These are phyloP conservation scores for Cladosporium sp. DNA, from an alignment of 2,329 filamentous ascomycete species.

Conservation along the genomic window DNA sequence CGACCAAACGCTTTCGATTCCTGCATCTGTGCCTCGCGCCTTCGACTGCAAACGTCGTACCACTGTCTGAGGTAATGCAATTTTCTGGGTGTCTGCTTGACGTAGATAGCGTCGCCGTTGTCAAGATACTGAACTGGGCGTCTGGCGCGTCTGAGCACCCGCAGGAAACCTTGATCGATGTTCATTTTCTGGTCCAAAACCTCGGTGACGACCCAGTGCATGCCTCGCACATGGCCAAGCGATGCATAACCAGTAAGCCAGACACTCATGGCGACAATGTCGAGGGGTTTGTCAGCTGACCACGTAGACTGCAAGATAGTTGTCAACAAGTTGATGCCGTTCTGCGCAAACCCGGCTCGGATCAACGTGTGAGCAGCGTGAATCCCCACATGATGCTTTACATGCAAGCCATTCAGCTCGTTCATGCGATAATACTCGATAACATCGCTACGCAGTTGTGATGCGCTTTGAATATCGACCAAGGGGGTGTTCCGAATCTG, in stretches of 20 bases:
- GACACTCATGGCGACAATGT: constrained; percentile 37
- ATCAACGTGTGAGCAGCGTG: constrained; percentile 37
- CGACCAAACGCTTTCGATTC: constrained; percentile 25
- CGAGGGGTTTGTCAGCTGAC: constrained; percentile 28
- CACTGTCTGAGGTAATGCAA: constrained; percentile 7
- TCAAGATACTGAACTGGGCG: not conserved
- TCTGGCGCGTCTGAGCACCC: constrained; percentile 20
- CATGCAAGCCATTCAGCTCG: constrained; percentile 30
- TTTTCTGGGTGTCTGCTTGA: constrained; percentile 7
- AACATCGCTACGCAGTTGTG: constrained; percentile 28
- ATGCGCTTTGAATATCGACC: constrained; percentile 22
- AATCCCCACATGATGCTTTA: constrained; percentile 34
- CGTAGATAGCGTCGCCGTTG: not conserved
- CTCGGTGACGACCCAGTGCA: constrained; percentile 33
- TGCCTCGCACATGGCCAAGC: constrained; percentile 27
- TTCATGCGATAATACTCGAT: constrained; percentile 37
- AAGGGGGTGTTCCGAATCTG: constrained; percentile 26
- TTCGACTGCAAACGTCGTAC: constrained; percentile 17
- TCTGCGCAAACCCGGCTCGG: constrained; percentile 27
- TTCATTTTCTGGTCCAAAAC: constrained; percentile 34
- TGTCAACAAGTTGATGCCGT: constrained; percentile 35
- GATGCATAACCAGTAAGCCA: constrained; percentile 36
- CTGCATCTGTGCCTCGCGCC: constrained; percentile 23
- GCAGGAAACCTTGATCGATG: constrained; percentile 34
- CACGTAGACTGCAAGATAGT: constrained; percentile 32